Percentiles rank a stretch among this genome's conserved stretches.
These are phyloP conservation scores for Tricharina praecox DNA, from an alignment of 495 filamentous ascomycete genomes.

Conservation along the genomic window DNA sequence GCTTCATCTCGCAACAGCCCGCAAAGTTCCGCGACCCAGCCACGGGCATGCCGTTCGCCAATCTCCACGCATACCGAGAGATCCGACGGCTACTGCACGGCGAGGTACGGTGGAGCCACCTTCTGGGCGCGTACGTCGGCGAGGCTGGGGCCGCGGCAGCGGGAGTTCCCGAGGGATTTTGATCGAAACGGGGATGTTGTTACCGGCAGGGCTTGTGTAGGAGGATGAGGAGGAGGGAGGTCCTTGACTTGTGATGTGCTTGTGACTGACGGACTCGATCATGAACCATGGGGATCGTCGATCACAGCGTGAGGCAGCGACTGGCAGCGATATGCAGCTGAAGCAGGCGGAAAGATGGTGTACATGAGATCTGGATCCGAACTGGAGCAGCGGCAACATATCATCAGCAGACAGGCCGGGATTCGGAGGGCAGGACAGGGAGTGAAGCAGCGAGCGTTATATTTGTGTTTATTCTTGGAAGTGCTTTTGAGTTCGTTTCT, in stretches of 20 bases:
- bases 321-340: too few species aligned
- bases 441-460: too few species aligned
- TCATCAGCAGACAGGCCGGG: neutral
- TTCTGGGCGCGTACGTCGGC: slow-evolving; percentile 63
- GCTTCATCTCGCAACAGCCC: slow-evolving; percentile 63
- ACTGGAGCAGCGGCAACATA: neutral
- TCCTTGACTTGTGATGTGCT: too few species aligned
- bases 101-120: slow-evolving; percentile 55
- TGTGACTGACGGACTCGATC: too few species aligned
- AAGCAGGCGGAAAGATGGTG: too few species aligned
- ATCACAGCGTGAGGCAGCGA: too few species aligned
- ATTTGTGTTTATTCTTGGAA: too few species aligned
- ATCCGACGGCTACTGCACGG: slow-evolving; percentile 47
- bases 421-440: neutral
- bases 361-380: neutral
- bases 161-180: slow-evolving; percentile 27
- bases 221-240: too few species aligned
- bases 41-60: slow-evolving; percentile 60
- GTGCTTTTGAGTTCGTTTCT: too few species aligned
- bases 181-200: neutral
- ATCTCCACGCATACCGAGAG: slow-evolving; percentile 55
- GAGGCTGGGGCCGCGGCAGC: slow-evolving; percentile 25
- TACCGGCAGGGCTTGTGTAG: too few species aligned
- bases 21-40: slow-evolving; percentile 61
- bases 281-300: too few species aligned